Evolutionary conservation across 768 basidiomycete species (phyloP).

Genomic region (Russula sp.): DNA sequence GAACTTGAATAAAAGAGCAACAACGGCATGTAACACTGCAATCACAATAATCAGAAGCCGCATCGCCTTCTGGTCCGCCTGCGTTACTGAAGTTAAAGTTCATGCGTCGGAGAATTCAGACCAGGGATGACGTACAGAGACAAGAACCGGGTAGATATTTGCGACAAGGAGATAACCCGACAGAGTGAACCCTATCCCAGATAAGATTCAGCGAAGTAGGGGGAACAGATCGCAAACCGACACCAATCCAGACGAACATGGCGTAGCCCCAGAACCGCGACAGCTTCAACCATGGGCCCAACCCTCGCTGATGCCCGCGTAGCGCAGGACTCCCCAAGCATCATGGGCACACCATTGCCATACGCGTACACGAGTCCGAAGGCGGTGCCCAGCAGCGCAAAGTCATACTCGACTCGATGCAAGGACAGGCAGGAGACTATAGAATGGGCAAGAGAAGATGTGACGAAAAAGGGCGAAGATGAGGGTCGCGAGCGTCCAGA

Average conservation of each 20-base stretch:
- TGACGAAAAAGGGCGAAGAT: conserved; percentile 90
- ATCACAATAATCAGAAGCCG: conserved; percentile 76
- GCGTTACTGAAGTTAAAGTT: not conserved
- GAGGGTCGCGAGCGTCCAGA: conserved; percentile 96
- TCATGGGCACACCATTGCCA: conserved; percentile 70
- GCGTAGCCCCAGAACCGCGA: conserved; percentile 77
- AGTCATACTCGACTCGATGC: conserved; percentile 70
- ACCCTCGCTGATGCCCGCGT: conserved; percentile 72
- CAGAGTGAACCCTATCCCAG: conserved; percentile 60
- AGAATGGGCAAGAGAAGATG: conserved; percentile 84
- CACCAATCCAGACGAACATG: conserved; percentile 80
- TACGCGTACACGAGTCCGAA: conserved; percentile 83
- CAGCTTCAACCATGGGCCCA: conserved; percentile 83
- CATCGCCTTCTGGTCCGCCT: conserved; percentile 85
- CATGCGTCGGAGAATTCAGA: not conserved
- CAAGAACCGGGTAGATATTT: conserved; percentile 87
- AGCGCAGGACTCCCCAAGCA: conserved; percentile 84
- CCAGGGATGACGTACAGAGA: conserved; percentile 47
- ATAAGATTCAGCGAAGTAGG: conserved; percentile 74
- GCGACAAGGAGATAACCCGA: conserved; percentile 83
- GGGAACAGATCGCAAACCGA: conserved; percentile 49
- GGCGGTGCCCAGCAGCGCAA: conserved; percentile 76
- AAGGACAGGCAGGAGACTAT: conserved; percentile 80
- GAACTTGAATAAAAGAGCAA: conserved; percentile 84
- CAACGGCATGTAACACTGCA: conserved; percentile 62